A percentile compares a stretch with the other conserved stretches of the same genome.
phyloP scores from a whole-genome alignment of 495 filamentous ascomycete species.

The Pseudoneurospora amorphoporcata region DNA sequence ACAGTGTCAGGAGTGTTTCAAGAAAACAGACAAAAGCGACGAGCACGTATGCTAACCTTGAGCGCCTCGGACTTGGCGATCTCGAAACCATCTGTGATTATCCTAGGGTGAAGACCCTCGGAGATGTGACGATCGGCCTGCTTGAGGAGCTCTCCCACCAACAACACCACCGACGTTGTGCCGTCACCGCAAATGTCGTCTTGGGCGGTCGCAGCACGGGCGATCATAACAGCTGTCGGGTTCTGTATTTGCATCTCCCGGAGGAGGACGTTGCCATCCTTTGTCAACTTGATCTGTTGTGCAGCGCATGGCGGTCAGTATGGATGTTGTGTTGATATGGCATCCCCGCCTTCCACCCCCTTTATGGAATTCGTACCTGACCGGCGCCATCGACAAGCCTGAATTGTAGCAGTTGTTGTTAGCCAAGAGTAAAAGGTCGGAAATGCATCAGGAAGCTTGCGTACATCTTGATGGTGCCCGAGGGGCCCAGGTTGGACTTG shows the following conservation, averaged over 20 bases:
- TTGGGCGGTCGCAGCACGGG: conserved; percentile 91
- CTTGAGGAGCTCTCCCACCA: conserved; percentile 95
- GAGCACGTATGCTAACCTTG: conserved; percentile 46
- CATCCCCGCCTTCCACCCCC: conserved; percentile 2
- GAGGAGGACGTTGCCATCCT: conserved; percentile 93
- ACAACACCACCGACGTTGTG: conserved; percentile 89
- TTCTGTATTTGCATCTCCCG: conserved; percentile 96
- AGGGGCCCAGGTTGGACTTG: conserved; percentile 89
- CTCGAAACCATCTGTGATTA: conserved; percentile 97
- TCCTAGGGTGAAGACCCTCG: conserved; percentile 88
- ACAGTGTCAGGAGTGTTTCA: conserved; percentile 9
- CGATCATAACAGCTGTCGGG: conserved; percentile 95
- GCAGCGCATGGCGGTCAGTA: background rate
- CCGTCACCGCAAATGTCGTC: conserved; percentile 98
- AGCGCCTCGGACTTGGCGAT: conserved; percentile 88
- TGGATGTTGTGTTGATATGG: background rate
- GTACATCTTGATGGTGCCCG: conserved; percentile 94
- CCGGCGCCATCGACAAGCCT: conserved; percentile 95
- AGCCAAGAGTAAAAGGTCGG: conserved; percentile 9
- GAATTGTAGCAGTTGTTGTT: conserved; percentile 15
- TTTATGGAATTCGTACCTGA: conserved; percentile 48
- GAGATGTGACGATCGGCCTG: conserved; percentile 91
- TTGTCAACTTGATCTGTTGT: conserved; percentile 90
- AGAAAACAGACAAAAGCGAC: background rate
- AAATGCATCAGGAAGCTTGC: conserved; percentile 11